Conservation (phyloP, 2,329 filamentous ascomycete genomes). For the Venturia aucupariae region DNA sequence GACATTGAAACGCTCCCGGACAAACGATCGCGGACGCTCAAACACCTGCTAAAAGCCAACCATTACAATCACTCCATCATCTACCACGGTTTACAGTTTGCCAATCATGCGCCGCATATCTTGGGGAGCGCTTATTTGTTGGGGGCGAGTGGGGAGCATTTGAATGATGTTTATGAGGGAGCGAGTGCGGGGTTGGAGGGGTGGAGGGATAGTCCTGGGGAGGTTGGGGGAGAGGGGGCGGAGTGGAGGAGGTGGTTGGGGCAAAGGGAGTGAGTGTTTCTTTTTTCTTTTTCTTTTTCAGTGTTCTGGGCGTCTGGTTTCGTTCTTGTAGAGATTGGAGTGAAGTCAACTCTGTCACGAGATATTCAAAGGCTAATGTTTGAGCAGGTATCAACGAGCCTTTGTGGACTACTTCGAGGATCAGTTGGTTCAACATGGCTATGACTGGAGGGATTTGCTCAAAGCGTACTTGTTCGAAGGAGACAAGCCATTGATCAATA, state of each 20-base stretch:
- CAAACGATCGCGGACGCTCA: slow-evolving; percentile 71
- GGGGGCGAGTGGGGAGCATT: slow-evolving; percentile 61
- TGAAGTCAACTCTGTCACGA: not conserved
- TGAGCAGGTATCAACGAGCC: slow-evolving; percentile 65
- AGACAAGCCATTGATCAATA: slow-evolving; percentile 69
- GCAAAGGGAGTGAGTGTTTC: slow-evolving; percentile 47
- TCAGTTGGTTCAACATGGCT: slow-evolving; percentile 63
- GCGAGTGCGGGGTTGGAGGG: slow-evolving; percentile 63
- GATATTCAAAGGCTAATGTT: not conserved
- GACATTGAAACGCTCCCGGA: slow-evolving; percentile 72
- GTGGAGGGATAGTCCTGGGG: slow-evolving; percentile 77
- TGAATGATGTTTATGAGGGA: slow-evolving; percentile 73
- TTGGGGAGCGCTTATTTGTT: slow-evolving; percentile 80
- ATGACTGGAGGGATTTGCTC: slow-evolving; percentile 76
- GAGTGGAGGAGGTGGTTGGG: slow-evolving; percentile 87
- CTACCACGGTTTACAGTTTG: slow-evolving; percentile 62
- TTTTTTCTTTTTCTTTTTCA: not conserved
- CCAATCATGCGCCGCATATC: slow-evolving; percentile 76
- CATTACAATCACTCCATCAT: slow-evolving; percentile 83
- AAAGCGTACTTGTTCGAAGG: slow-evolving; percentile 67
- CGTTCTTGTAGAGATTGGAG: not conserved
- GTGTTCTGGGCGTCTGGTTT: not conserved
- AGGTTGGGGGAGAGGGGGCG: slow-evolving; percentile 62
- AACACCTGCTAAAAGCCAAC: slow-evolving; percentile 84
- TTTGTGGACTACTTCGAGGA: slow-evolving; percentile 97